Evolutionary conservation across 192 early-diverging fungal genomes (phyloP), one percentile per base, ranked within the genome.

Genomic region (Backusella circina): DNA sequence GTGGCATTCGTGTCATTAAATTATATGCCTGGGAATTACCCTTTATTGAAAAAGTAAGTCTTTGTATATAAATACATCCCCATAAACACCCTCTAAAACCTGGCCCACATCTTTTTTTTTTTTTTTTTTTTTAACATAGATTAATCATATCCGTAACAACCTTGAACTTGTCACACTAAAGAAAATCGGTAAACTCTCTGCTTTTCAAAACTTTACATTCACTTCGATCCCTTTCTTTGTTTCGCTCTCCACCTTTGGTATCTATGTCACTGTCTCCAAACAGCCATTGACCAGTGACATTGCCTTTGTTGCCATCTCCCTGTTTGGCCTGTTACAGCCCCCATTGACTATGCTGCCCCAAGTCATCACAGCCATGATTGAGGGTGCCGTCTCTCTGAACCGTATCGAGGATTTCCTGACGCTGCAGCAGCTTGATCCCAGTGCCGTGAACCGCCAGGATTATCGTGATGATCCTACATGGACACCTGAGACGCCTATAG

Each of bases 1-100:
- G 91, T 67, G 97, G 95, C 36, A 95, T 97, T 75, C 94, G 93
- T 73, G 94, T 99, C 15, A 97, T 99, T 86, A 99, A 97, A 80
- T 85, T 99, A 33, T 99, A 97, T 77, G 96, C 97, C 21, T 98
- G 95, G 95, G 96, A 96, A 78, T 77, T 80, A 1, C 86, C 92
- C 31, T 96, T 97, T 73, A 77, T 93, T 66, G 82, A 94, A 77
- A 89, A 86, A 77, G 87, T 93, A 44, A 75, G 23, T 67, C 5
- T 65, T 91, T n/a, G n/a, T n/a, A n/a, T n/a, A n/a, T n/a, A n/a
- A n/a, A n/a, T n/a, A n/a, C n/a, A n/a, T n/a, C n/a, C n/a, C n/a
- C n/a, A n/a, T n/a, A n/a, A n/a, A n/a, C n/a, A n/a, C n/a, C n/a
- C n/a, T n/a, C n/a, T n/a, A n/a, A n/a, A n/a, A n/a, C n/a, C n/a